phyloP scores from a whole-genome alignment of 192 early-diverging fungal genomes.

The Coemansia sp. region DNA sequence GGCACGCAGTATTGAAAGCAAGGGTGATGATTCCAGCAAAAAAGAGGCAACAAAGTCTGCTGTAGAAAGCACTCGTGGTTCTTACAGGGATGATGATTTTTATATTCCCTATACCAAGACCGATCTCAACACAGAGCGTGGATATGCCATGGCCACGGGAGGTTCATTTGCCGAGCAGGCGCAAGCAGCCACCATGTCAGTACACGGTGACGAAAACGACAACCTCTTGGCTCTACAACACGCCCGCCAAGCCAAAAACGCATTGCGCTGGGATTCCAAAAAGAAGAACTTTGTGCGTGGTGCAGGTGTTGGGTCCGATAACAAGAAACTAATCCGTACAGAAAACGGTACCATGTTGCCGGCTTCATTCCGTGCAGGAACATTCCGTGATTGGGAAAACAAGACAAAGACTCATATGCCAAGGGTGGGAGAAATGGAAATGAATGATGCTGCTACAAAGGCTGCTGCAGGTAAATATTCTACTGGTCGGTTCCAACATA shows the following conservation, averaged over 20 bases:
- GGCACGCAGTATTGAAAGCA: no score
- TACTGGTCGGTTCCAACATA: constrained; percentile 72
- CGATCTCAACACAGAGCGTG: constrained; percentile 85
- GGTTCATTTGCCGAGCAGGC: constrained; percentile 82
- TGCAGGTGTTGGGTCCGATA: constrained; percentile 82
- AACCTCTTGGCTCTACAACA: constrained; percentile 59
- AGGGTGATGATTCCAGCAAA: constrained; percentile 8
- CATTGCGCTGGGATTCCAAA: constrained; percentile 84
- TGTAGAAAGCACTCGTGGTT: constrained; percentile 18
- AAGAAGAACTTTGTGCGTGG: constrained; percentile 90
- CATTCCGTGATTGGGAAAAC: constrained; percentile 89
- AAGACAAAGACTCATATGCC: constrained; percentile 79
- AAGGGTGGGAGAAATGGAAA: constrained; percentile 81
- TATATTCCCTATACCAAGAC: constrained; percentile 85
- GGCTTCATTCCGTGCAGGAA: constrained; percentile 82
- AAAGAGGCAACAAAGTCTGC: no score
- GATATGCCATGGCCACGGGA: constrained; percentile 66
- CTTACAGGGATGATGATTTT: constrained; percentile 70
- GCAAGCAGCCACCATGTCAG: constrained; percentile 65
- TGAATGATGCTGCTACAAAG: constrained; percentile 37
- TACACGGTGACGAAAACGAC: constrained; percentile 79
- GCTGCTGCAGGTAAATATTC: constrained; percentile 46
- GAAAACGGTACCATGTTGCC: constrained; percentile 89
- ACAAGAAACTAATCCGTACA: constrained; percentile 91
- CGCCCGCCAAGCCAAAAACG: constrained; percentile 47